Conservation (phyloP, 2,329 filamentous ascomycete genomes). For the Fusarium succisae region DNA sequence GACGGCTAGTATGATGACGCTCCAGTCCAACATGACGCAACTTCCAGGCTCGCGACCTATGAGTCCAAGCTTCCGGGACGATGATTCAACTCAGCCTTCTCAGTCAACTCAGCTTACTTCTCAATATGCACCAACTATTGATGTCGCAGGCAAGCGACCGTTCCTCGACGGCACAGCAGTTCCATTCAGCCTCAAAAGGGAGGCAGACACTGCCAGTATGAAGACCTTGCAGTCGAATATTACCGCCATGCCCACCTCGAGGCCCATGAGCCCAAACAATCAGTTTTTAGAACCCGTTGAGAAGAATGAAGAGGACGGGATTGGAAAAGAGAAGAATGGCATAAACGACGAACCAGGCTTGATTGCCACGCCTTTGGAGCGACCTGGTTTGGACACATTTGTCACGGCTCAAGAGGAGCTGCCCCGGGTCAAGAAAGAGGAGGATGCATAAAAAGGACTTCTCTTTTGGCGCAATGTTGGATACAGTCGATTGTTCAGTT, state of each 20-base stretch:
- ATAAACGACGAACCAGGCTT: not conserved
- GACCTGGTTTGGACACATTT: constrained; percentile 63
- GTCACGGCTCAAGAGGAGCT: constrained; percentile 62
- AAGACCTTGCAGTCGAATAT: constrained; percentile 65
- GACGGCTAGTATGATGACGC: constrained; percentile 76
- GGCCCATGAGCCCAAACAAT: constrained; percentile 46
- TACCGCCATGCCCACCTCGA: constrained; percentile 44
- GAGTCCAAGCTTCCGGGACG: constrained; percentile 39
- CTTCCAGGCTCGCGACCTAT: constrained; percentile 46
- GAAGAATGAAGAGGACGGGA: not conserved
- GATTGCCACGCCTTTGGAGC: constrained; percentile 20
- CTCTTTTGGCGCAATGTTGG: constrained; percentile 19
- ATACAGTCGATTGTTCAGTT: constrained; percentile 27
- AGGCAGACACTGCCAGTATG: constrained; percentile 76
- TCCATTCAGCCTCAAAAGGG: constrained; percentile 74
- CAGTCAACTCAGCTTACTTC: constrained; percentile 27
- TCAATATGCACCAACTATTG: constrained; percentile 53
- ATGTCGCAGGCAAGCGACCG: constrained; percentile 68
- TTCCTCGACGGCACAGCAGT: constrained; percentile 75
- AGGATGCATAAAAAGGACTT: constrained; percentile 2
- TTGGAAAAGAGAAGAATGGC: not conserved
- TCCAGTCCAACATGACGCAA: constrained; percentile 56
- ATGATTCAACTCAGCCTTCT: constrained; percentile 22
- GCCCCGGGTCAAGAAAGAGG: constrained; percentile 42
- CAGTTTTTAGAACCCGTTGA: not conserved